Conservation (phyloP, 1,284 basidiomycete genomes). For the Ustilago cynodontis region DNA sequence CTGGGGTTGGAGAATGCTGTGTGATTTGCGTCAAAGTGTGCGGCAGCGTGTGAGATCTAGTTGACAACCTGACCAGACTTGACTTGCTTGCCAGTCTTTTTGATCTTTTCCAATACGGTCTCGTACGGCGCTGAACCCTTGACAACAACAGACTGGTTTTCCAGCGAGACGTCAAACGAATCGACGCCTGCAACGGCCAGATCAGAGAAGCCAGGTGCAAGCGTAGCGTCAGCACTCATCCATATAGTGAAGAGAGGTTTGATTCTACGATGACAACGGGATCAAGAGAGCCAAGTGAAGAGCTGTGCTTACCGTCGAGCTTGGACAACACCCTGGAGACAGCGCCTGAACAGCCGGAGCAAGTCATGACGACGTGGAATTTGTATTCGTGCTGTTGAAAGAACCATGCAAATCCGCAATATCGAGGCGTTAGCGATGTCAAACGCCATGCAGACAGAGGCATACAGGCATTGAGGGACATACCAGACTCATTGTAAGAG, state of each 20-base stretch:
- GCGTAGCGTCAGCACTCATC: neutral
- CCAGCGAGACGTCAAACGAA: slow-evolving; percentile 75
- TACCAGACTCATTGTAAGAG: slow-evolving; percentile 20
- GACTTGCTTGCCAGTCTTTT: slow-evolving; percentile 88
- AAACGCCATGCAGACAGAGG: too few species aligned
- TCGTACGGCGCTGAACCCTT: slow-evolving; percentile 78
- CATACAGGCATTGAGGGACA: too few species aligned
- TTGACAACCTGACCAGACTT: slow-evolving; percentile 53
- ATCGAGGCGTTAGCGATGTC: too few species aligned
- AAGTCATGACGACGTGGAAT: slow-evolving; percentile 83
- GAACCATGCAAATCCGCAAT: too few species aligned
- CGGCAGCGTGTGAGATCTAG: slow-evolving; percentile 12
- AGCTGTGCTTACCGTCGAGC: slow-evolving; percentile 74
- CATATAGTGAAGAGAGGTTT: neutral
- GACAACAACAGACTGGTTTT: slow-evolving; percentile 80
- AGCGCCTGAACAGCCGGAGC: slow-evolving; percentile 83
- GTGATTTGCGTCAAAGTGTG: neutral
- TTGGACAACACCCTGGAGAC: slow-evolving; percentile 80
- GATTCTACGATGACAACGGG: too few species aligned
- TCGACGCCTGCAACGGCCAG: slow-evolving; percentile 43
- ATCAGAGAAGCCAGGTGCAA: neutral
- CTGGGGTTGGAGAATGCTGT: too few species aligned
- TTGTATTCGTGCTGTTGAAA: slow-evolving; percentile 72
- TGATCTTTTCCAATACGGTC: slow-evolving; percentile 79
- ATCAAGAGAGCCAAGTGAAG: neutral